Evolutionary conservation across 129 eudicot genomes (phyloP).

Genomic region (Kitagawia praeruptora): DNA sequence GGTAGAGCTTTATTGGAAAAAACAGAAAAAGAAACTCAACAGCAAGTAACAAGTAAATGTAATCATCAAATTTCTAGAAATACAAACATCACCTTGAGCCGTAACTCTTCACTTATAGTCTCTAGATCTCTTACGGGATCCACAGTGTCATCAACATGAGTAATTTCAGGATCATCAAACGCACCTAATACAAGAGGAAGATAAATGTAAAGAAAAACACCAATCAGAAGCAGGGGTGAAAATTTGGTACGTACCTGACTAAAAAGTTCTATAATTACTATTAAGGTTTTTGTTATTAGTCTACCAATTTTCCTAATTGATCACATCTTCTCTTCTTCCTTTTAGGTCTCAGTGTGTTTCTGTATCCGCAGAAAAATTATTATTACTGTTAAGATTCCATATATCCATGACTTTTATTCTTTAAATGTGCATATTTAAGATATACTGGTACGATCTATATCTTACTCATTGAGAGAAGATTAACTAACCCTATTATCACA

Average conservation of each 20-base stretch:
- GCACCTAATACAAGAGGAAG: slow-evolving; percentile 48
- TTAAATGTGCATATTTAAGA: no score
- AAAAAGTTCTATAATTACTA: not conserved
- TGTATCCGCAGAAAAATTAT: not conserved
- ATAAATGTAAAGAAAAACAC: not conserved
- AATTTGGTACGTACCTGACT: not conserved
- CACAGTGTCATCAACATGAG: slow-evolving; percentile 89
- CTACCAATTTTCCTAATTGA: not conserved
- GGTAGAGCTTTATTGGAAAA: not conserved
- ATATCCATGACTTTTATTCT: not conserved
- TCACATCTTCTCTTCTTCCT: not conserved
- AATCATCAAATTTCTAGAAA: not conserved
- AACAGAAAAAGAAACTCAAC: not conserved
- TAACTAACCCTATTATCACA: not conserved
- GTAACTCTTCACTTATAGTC: slow-evolving; percentile 66
- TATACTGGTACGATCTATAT: no score
- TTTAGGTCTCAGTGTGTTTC: not conserved
- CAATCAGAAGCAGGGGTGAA: not conserved
- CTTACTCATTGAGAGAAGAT: not conserved
- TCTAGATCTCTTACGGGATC: slow-evolving; percentile 98
- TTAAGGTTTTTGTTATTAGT: not conserved
- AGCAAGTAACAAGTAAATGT: not conserved
- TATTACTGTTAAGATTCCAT: not conserved
- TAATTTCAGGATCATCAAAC: slow-evolving; percentile 94
- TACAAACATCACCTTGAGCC: slow-evolving; percentile 58